Conservation (phyloP, 2,329 filamentous ascomycete genomes). For the Colletotrichum salicis region DNA sequence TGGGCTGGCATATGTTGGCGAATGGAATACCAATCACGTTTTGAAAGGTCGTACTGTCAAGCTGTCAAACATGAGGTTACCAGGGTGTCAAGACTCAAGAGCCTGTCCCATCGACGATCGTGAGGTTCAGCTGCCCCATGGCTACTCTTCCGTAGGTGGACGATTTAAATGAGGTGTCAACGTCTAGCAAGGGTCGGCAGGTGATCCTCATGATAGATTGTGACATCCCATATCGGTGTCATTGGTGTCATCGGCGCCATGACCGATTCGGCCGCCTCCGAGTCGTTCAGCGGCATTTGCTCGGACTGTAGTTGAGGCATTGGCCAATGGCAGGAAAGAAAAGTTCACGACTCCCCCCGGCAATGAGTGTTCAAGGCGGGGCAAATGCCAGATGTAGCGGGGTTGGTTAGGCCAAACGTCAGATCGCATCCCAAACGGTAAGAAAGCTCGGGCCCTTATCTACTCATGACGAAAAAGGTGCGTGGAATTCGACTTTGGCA, state of each 20-base stretch:
- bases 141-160: not conserved
- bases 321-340: constrained; percentile 23
- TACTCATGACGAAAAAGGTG: constrained; percentile 13
- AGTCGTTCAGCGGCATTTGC: constrained; percentile 22
- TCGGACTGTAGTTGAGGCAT: constrained; percentile 20
- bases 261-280: constrained; percentile 6
- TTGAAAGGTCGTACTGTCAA: constrained; percentile 11
- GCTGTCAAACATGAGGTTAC: not conserved
- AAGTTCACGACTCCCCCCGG: constrained; percentile 13
- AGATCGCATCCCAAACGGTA: constrained; percentile 26
- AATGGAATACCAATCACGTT: constrained; percentile 34
- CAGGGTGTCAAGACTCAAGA: not conserved
- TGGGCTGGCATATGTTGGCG: constrained; percentile 34
- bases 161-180: constrained; percentile 17
- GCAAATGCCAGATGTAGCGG: constrained; percentile 31
- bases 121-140: not conserved
- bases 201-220: constrained; percentile 29
- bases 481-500: constrained; percentile 16
- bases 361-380: constrained; percentile 16
- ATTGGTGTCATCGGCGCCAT: constrained; percentile 28
- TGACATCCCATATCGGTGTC: constrained; percentile 8
- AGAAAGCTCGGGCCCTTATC: constrained; percentile 28
- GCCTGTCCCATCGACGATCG: not conserved
- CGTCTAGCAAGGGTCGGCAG: constrained; percentile 1
- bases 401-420: constrained; percentile 22